Base-by-base conservation (phyloP, 176 grass and related monocot genomes). In the Phragmites australis region DNA sequence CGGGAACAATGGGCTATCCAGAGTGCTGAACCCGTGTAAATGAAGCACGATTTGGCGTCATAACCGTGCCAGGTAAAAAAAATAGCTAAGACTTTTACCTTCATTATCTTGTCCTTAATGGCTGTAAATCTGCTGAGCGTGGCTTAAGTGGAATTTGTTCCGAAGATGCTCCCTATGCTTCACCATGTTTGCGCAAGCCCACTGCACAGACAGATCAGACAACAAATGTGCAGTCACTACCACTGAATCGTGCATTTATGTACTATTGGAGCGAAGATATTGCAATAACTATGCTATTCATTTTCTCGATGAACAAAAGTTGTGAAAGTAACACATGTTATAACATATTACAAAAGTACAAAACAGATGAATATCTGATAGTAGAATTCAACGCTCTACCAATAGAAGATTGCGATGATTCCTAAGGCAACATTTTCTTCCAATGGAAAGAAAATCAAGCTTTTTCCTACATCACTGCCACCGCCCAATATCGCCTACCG, bases 381-480 rank as follows among this genome's bases (percentile, higher is more conserved):
- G 34, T 68, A 25, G 25, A 74, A 75, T 52, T 69, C 44, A 68
- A 68, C 63, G 41, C 54, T 52, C 19, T 25, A 68, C 60, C 61
- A 45, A 65, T n/a, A 15, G 21, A 53, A 84, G 68, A 69, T 11
- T 43, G 42, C 13, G 56, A n/a, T 6, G 15, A 18, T 59, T 84
- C 50, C 19, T 32, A 23, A 18, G 32, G 11, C 75, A 46, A 62
- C 6, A 13, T 70, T 89, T 85, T 81, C 54, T 76, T 56, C 9
- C 46, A 18, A 3, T 6, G 53, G 27, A 53, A 64, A 62, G 76
- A 75, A 44, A 55, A 48, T 34, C 70, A 22, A 39, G 47, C 34
- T 74, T 43, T 25, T 70, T 50, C 44, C 26, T 45, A 78, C 79
- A 47, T 63, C 73, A 65, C 11, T 41, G 66, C 46, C 80, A 58